A percentile compares a stretch with the other conserved stretches of the same genome.
phyloP scores from a whole-genome alignment of 306 rosid genomes.

The Leucaena leucocephala region DNA sequence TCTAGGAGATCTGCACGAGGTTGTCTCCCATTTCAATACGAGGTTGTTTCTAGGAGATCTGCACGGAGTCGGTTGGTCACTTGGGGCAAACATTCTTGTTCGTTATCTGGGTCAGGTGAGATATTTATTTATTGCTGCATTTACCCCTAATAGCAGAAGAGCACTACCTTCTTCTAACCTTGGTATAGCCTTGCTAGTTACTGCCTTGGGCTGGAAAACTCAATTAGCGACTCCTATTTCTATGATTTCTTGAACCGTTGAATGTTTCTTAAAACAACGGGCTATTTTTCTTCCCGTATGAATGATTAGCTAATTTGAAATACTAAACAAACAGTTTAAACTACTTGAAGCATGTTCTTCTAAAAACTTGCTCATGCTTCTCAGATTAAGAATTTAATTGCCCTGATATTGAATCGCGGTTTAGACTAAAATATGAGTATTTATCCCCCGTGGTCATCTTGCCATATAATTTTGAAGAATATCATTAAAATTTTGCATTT shows the following conservation, averaged over 20 bases:
- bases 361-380: background rate
- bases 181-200: background rate
- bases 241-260: background rate
- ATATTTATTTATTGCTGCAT: background rate
- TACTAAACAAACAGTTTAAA: background rate
- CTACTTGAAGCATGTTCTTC: background rate
- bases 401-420: background rate
- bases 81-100: conserved; percentile 95
- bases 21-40: conserved; percentile 69
- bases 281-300: background rate
- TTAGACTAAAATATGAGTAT: background rate
- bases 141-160: background rate
- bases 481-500: background rate
- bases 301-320: background rate
- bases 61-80: too few relatives aligned
- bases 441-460: background rate
- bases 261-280: background rate
- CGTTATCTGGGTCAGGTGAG: conserved; percentile 87
- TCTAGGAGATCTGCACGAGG: conserved; percentile 82
- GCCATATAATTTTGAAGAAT: background rate
- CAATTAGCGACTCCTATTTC: background rate
- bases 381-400: background rate
- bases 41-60: too few relatives aligned
- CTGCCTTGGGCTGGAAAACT: background rate
- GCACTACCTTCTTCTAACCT: background rate